Base-by-base conservation (phyloP, 2,329 filamentous ascomycete species). In the Ilyonectria destructans region DNA sequence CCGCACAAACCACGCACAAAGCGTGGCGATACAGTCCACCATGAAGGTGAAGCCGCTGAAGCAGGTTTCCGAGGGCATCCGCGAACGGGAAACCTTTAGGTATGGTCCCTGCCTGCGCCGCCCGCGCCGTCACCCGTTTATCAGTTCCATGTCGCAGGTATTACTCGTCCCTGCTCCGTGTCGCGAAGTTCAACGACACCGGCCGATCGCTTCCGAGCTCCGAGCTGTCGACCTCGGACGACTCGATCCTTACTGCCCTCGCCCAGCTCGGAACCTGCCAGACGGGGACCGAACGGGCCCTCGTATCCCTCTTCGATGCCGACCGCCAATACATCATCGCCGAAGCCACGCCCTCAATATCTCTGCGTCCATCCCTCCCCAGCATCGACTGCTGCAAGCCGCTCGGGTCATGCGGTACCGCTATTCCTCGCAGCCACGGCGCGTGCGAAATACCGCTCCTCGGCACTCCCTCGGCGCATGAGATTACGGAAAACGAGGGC, bases 221-320 rank as follows among this genome's bases (percentile, higher is more conserved):
- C 17, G 69, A 72, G 17, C 71, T 81, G 9, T 46, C 69, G 2
- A 72, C 77, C 10, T 79, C 77, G 49, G 67, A 71, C n/a, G 83
- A 86, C 61, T 71, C 78, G 12, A 77, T 77, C 58, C 79, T 89
- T 46, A 87, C 85, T 1, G 82, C 84, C 7, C 82, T 88, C 58
- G 85, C 86, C 26, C 85, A 88, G 72, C 80, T 88, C 6, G 86
- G 81, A 1, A 79, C 82, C 6, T 76, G 83, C 59, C 81, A 83
- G 13, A 77, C 87, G 4, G 78, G 81, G n/a, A 80, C 79, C 5
- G 75, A 79, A 19, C 82, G 85, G 31, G 78, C 81, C 17, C 71
- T 88, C 26, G 81, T 89, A 52, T 88, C 86, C 1, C 77, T 89
- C 21, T 88, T 89, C 68, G 86, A 87, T 69, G 76, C 76, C 6